Percentiles rank a stretch among this genome's conserved stretches.
Evolutionary conservation across 2,329 filamentous ascomycete genomes (phyloP).

Genomic region (Colletotrichum kahawae): DNA sequence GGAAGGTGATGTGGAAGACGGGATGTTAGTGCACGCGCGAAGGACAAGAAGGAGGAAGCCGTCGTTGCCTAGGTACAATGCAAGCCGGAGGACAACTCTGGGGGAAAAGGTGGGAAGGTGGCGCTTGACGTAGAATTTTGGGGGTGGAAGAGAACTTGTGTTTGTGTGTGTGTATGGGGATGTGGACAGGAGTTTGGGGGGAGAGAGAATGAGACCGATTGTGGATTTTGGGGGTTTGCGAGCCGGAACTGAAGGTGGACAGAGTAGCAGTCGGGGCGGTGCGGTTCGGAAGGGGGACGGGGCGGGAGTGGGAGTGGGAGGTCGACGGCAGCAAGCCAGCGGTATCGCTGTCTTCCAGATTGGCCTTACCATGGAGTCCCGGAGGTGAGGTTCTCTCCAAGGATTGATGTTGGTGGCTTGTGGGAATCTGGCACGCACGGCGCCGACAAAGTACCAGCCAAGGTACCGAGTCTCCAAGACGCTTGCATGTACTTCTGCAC

Average conservation of each 20-base stretch:
- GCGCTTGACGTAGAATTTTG: constrained; percentile 13
- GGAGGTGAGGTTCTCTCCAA: not conserved
- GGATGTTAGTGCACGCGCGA: not conserved
- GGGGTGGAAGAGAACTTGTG: not conserved
- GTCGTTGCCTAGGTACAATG: not conserved
- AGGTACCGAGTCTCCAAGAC: not conserved
- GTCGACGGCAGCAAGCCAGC: not conserved
- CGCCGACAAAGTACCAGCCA: not conserved
- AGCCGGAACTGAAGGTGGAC: not conserved
- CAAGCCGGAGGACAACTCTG: not conserved
- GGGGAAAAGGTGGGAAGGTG: not conserved
- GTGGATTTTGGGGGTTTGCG: not conserved
- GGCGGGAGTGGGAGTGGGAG: not conserved
- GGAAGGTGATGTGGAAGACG: not conserved
- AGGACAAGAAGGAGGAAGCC: not conserved
- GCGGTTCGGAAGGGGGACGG: not conserved
- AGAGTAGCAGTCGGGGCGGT: not conserved
- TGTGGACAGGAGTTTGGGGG: not conserved
- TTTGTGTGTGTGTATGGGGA: no score
- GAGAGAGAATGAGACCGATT: not conserved
- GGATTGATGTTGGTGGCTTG: not conserved
- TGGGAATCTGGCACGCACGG: constrained; percentile 2
- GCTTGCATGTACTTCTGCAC: not conserved
- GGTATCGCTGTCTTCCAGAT: not conserved
- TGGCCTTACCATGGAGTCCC: not conserved